Base-by-base conservation (phyloP, 2,329 filamentous ascomycete genomes). In the Tolypocladium pustulatum region DNA sequence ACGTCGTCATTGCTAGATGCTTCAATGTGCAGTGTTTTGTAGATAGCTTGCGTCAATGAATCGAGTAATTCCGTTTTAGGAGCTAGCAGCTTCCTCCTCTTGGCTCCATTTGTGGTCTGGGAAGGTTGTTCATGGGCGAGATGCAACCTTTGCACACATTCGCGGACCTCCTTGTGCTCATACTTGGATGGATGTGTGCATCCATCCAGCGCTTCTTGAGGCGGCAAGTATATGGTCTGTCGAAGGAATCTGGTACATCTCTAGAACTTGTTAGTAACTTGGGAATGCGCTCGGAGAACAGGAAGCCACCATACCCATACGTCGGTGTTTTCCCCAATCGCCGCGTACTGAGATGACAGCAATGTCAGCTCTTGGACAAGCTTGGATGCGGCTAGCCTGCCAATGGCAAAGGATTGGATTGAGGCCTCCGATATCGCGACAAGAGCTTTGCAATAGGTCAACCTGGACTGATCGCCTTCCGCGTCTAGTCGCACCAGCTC, bases 351-450 rank as follows among this genome's bases (percentile, higher is more conserved):
- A 6, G 67, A 61, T 3, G 69, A 66, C 15, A 75, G 61, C 25
- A 74, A 66, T n/a, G 74, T 68, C 34, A 77, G 65, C 41, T 75
- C 71, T n/a, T 75, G 72, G 10, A 77, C 67, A 20, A 80, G 68
- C 54, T 77, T 78, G 5, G 75, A 76, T 2, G 71, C 66, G 17
- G 73, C 73, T 34, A 81, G 64, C 40, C 75, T 72, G 15, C 71
- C 71, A 41, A 78, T 67, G 3, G 68, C 62, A 32, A 66, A 67
- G 32, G 69, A 68, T 7, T 64, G 60, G 2, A 73, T 52, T n/a
- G 72, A 72, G 15, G 68, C 69, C 36, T 72, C 66, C 3, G 74
- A 67, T 41, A 81, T 69, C 3, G 66, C 65, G 12, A 75, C 59
- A 13, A 80, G 65, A 13, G 74, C 72, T 49, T 69, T 61, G 49